Evolutionary conservation across 1,284 basidiomycete species (phyloP).

Genomic region (Puccinia hordei): DNA sequence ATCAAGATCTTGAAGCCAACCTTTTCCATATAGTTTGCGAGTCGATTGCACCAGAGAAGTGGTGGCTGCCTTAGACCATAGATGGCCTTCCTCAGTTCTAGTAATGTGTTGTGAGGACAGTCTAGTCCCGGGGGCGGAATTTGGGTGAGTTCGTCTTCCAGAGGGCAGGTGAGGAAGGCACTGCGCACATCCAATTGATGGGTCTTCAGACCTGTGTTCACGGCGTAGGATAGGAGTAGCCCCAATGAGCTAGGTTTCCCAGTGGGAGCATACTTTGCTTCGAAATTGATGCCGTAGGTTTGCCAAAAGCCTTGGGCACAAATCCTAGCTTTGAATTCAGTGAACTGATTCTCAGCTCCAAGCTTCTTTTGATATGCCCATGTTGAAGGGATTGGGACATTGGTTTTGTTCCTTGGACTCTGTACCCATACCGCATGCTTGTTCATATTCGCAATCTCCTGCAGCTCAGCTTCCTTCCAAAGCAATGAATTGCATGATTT

Average conservation of each 20-base stretch:
- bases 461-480: too few species aligned
- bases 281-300: background rate
- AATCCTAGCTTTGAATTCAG: too few species aligned
- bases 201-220: background rate
- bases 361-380: background rate
- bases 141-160: background rate
- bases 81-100: too few species aligned
- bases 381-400: background rate
- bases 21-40: background rate
- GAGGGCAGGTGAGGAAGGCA: background rate
- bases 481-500: too few species aligned
- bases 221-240: background rate
- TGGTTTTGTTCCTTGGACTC: too few species aligned
- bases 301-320: too few species aligned
- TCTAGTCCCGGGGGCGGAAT: background rate
- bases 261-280: background rate
- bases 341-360: background rate
- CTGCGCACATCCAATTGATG: too few species aligned
- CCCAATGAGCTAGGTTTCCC: background rate
- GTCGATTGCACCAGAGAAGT: background rate
- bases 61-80: constrained; percentile 21
- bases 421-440: background rate
- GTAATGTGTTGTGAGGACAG: background rate
- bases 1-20: background rate
- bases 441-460: background rate